Evolutionary conservation across 345 rosid genomes (phyloP).

Genomic region (Ailanthus altissimus): DNA sequence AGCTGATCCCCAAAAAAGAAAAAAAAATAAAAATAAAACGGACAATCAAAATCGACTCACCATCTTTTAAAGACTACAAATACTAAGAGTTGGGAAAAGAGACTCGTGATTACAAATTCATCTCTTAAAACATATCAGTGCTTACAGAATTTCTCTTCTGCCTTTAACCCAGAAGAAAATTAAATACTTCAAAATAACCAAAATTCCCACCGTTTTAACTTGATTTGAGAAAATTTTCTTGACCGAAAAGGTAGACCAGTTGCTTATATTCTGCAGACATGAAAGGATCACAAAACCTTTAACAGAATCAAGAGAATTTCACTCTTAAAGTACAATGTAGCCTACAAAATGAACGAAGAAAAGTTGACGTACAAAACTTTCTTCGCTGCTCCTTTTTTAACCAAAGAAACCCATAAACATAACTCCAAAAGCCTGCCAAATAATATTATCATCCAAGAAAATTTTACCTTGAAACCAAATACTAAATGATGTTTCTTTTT

Average conservation of each 20-base stretch:
- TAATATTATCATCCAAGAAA: not conserved
- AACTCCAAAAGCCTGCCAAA: not conserved
- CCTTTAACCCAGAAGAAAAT: not conserved
- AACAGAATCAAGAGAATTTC: constrained; percentile 7
- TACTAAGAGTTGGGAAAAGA: not conserved
- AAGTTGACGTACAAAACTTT: not conserved
- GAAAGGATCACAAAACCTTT: not conserved
- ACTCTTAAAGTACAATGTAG: not conserved
- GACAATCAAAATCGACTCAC: not conserved
- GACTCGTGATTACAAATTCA: not conserved
- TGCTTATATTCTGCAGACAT: constrained; percentile 27
- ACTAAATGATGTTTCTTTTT: not conserved
- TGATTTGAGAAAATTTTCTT: constrained; percentile 9
- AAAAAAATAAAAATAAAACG: not conserved
- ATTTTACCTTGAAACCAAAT: not conserved
- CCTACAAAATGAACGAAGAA: not conserved
- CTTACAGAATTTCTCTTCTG: constrained; percentile 26
- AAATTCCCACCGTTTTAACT: not conserved
- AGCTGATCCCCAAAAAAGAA: constrained; percentile 20
- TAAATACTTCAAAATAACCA: not conserved
- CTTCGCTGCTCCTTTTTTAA: not conserved
- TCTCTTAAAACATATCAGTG: not conserved
- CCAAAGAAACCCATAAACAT: not conserved
- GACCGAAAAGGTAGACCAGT: not conserved
- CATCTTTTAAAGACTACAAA: not conserved